Evolutionary conservation across 1,139 yeast genomes (phyloP), one percentile per base, ranked within the genome.

Genomic region (Suhomyces bribrorum): DNA sequence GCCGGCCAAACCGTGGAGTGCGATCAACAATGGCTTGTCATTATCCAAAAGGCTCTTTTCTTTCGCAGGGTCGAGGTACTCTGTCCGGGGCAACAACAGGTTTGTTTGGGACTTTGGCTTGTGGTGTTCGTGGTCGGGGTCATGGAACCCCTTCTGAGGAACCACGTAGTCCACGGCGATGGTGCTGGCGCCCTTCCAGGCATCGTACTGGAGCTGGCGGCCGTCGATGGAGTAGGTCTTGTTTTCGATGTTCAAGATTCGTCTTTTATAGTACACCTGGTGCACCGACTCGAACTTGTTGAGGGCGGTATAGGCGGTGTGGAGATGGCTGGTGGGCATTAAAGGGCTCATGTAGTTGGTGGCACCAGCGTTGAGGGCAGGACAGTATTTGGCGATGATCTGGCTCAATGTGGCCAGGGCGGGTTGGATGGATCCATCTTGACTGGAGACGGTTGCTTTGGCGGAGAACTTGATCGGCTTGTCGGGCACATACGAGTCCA

Each of bases 1-100:
- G 13, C 86, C 86, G 8, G 83, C 73, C 31, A 79, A 64, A 3
- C 86, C 86, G 55, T 79, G 86, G 29, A 77, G 57, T 1, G 77
- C 75, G 35, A 79, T 62, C 15, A 79, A 56, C 49, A 79, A 63
- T 0, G 84, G 85, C 46, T 62, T 70, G 46, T 75, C 77, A 20
- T 58, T 60, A 3, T 56, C 43, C 28, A 68, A 45, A 7, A 53
- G 40, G 9, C 56, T 57, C 12, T 58, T 52, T 37, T 72, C 78
- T 13, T 50, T 44, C 4, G 49, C 42, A 0, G 72, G 72, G 39
- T 70, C 59, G 40, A 66, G 49, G 50, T 58, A 73, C 44, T 63
- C 62, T 0, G 79, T 74, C 34, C 77, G 54, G 5, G 74, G 73
- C 2, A 78, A 78, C 14, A 73, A 55, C 9, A 58, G 59, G 43